These are phyloP conservation scores for Pichia sp. DNA, from an alignment of 1,139 yeast genomes.

Conservation along the genomic window DNA sequence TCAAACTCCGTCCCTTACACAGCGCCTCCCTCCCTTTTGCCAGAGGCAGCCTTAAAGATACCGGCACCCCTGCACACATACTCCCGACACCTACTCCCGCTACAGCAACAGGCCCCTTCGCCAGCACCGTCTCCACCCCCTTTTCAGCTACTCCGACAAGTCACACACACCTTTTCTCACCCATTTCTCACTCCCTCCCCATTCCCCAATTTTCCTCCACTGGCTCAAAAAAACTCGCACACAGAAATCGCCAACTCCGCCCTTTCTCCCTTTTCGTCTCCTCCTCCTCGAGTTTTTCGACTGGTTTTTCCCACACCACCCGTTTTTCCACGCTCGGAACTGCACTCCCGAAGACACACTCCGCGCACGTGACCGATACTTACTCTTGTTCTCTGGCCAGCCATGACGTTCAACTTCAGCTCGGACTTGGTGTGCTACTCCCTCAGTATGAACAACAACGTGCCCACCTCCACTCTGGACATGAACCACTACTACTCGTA, in stretches of 20 bases:
- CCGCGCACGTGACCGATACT: constrained; percentile 1
- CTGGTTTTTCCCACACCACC: too few relatives aligned
- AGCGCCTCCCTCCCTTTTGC: too few relatives aligned
- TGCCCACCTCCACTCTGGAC: constrained; percentile 24
- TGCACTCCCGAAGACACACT: not conserved
- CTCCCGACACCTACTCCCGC: constrained; percentile 1
- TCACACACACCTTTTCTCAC: not conserved
- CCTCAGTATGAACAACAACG: constrained; percentile 25
- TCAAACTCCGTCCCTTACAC: too few relatives aligned
- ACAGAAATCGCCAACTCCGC: not conserved
- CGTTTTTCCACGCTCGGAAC: too few relatives aligned
- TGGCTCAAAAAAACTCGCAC: not conserved
- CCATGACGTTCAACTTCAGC: constrained; percentile 19
- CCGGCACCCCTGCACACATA: not conserved
- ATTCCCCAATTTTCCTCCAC: not conserved
- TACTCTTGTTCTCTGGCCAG: too few relatives aligned
- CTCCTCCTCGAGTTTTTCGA: not conserved
- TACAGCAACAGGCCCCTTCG: not conserved
- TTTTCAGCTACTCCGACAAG: not conserved
- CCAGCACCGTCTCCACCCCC: not conserved
- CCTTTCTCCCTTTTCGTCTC: not conserved
- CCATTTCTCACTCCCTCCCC: not conserved
- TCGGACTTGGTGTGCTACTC: constrained; percentile 31
- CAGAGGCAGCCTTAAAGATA: too few relatives aligned
- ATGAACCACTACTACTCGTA: constrained; percentile 18